Percentiles rank a stretch among this genome's conserved stretches.
Evolutionary conservation across 1,284 basidiomycete species (phyloP).

Genomic region (Trichosporon ovoides): DNA sequence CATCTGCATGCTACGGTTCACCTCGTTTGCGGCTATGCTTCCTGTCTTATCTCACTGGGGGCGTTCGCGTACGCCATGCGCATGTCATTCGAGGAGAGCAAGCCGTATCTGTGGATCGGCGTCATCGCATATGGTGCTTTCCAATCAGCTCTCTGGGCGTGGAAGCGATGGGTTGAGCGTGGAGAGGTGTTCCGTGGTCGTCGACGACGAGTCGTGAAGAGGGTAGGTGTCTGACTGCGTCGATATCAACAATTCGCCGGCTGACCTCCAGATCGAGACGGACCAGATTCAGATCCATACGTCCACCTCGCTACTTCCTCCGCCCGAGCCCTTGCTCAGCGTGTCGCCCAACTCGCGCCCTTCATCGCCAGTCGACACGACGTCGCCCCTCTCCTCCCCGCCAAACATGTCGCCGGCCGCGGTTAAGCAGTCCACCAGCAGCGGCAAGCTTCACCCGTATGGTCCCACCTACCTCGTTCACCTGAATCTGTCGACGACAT

Average conservation of each 20-base stretch:
- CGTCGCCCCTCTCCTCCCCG: slow-evolving; percentile 23
- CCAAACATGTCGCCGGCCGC: slow-evolving; percentile 14
- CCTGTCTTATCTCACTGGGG: slow-evolving; percentile 68
- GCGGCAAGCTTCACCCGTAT: slow-evolving; percentile 14
- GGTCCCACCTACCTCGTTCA: slow-evolving; percentile 41
- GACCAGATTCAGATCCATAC: slow-evolving; percentile 41
- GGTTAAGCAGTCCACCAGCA: not conserved
- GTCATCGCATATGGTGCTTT: slow-evolving; percentile 53
- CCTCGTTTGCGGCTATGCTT: slow-evolving; percentile 73
- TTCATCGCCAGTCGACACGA: slow-evolving; percentile 27
- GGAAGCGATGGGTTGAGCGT: slow-evolving; percentile 45
- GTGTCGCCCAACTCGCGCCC: slow-evolving; percentile 43
- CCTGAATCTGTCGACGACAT: slow-evolving; percentile 37
- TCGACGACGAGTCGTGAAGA: slow-evolving; percentile 44
- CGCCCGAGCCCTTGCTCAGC: slow-evolving; percentile 27
- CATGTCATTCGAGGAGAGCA: slow-evolving; percentile 77
- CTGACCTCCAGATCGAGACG: slow-evolving; percentile 41
- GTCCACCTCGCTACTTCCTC: slow-evolving; percentile 32
- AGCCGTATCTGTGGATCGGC: slow-evolving; percentile 69
- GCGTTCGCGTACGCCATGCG: slow-evolving; percentile 72
- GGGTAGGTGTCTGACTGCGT: slow-evolving; percentile 31
- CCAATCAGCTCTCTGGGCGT: slow-evolving; percentile 39
- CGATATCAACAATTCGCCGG: not conserved
- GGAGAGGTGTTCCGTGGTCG: slow-evolving; percentile 47
- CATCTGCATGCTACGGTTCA: slow-evolving; percentile 79